Evolutionary conservation across 768 basidiomycete genomes (phyloP), one percentile per base, ranked within the genome.

Genomic region (Lactarius deliciosus): DNA sequence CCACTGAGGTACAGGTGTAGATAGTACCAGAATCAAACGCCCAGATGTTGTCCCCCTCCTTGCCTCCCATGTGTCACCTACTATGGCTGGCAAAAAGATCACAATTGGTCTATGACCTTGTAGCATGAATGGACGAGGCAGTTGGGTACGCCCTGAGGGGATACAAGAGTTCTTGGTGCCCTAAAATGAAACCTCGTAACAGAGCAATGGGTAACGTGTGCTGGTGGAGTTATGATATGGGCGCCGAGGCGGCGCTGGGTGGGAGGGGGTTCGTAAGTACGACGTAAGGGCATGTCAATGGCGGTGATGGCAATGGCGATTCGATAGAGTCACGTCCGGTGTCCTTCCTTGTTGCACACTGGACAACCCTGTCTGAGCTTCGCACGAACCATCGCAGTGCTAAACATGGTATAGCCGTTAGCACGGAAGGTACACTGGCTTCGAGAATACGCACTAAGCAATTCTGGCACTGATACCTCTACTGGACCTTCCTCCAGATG

Each of bases 301-400:
- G 47, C 20, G 47, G 22, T 25, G 47, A 50, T 36, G 16, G 34
- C 32, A 28, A 20, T 50, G 25, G n/a, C 34, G 38, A 25, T n/a
- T 38, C 28, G 53, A 30, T n/a, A 63, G 60, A 57, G 61, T 66
- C 60, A 73, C 64, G 72, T 73, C 73, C 77, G 68, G 61, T 75
- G 71, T 15, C 84, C 87, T 69, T 89, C 86, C 74, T 82, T 81
- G 71, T 84, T 81, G 77, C 94, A 94, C 0, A 92, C 86, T 4
- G 93, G 94, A 76, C 93, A 96, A 2, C 89, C 87, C 45, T 87
- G 80, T 41, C 77, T 77, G 11, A 94, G 76, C 68, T 82, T 83
- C 30, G 87, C 82, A 25, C 87, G 83, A 28, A 93, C 81, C 71
- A 88, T 83, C 5, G 91, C 86, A 41, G 91, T 88, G 68, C 91